Percentiles rank a stretch among this genome's conserved stretches.
phyloP scores from a whole-genome alignment of 345 rosid genomes.

The Eutrema yunnanense region DNA sequence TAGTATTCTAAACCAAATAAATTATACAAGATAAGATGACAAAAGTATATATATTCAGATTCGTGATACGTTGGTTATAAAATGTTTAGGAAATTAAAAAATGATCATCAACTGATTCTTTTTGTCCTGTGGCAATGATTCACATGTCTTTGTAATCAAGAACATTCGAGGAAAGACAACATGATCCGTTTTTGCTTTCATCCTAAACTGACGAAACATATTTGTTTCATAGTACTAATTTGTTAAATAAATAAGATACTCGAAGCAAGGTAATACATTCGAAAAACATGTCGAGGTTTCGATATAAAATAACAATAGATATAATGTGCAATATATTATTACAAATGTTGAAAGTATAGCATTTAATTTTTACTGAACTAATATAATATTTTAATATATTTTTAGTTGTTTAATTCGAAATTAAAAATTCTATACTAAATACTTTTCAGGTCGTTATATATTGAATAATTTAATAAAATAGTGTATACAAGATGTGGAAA shows the following conservation, averaged over 20 bases:
- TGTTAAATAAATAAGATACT: not conserved
- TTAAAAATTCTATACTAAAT: not conserved
- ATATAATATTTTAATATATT: not conserved
- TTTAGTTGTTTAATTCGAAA: not conserved
- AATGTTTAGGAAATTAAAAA: not conserved
- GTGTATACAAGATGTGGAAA: not conserved
- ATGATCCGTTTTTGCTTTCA: slow-evolving; percentile 1
- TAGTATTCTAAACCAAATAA: slow-evolving; percentile 18
- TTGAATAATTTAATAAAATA: not conserved
- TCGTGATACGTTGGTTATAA: slow-evolving; percentile 4
- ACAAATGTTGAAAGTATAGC: too few relatives aligned
- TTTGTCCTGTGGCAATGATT: slow-evolving; percentile 6
- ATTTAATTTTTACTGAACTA: not conserved
- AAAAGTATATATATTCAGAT: slow-evolving; percentile 26
- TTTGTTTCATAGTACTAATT: not conserved
- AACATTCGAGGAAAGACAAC: slow-evolving; percentile 17
- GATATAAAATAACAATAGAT: not conserved
- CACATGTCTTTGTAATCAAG: slow-evolving; percentile 20
- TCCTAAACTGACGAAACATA: not conserved
- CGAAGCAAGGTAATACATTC: not conserved
- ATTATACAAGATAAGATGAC: slow-evolving; percentile 26
- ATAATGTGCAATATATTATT: not conserved
- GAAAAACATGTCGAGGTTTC: not conserved
- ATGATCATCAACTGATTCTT: slow-evolving; percentile 7
- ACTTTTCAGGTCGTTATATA: not conserved